A percentile compares a stretch with the other conserved stretches of the same genome.
phyloP scores from a whole-genome alignment of 1,139 yeast species.

The Lodderomyces parapsilosis region DNA sequence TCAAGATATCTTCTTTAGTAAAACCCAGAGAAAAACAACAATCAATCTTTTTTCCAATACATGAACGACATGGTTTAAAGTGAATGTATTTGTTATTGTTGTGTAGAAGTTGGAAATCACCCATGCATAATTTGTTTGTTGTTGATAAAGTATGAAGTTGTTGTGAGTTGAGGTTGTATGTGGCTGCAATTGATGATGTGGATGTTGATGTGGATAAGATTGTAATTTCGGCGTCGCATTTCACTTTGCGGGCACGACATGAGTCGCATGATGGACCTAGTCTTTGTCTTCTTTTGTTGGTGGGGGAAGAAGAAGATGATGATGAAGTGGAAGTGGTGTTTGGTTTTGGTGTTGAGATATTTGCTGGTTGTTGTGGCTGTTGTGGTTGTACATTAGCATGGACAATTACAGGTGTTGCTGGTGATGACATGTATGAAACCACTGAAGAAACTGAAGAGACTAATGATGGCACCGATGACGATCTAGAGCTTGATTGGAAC shows the following conservation, averaged over 20 bases:
- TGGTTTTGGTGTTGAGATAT: constrained; percentile 2
- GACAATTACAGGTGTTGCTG: constrained; percentile 14
- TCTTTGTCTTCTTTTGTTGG: constrained; percentile 53
- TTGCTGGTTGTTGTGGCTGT: constrained; percentile 1
- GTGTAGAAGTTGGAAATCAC: constrained; percentile 14
- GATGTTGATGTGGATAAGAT: constrained; percentile 11
- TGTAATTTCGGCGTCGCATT: constrained; percentile 65
- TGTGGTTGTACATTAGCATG: constrained; percentile 1
- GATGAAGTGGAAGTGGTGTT: constrained; percentile 3
- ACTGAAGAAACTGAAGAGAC: constrained; percentile 13
- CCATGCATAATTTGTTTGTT: not conserved
- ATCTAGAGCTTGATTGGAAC: constrained; percentile 8
- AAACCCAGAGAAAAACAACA: constrained; percentile 60
- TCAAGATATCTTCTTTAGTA: constrained; percentile 54
- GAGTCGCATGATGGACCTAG: constrained; percentile 76
- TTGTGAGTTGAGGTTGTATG: constrained; percentile 13
- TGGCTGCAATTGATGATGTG: not conserved
- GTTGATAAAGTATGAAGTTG: constrained; percentile 7
- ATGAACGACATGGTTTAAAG: constrained; percentile 51
- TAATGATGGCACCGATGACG: constrained; percentile 4
- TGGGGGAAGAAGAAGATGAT: constrained; percentile 1
- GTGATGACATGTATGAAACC: constrained; percentile 12
- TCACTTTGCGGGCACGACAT: constrained; percentile 70
- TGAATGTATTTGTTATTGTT: constrained; percentile 42
- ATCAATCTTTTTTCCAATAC: constrained; percentile 39